Evolutionary conservation across 108 stramenopile species (phyloP), one percentile per base, ranked within the genome.

Genomic region (Poteriospumella lacustris): DNA sequence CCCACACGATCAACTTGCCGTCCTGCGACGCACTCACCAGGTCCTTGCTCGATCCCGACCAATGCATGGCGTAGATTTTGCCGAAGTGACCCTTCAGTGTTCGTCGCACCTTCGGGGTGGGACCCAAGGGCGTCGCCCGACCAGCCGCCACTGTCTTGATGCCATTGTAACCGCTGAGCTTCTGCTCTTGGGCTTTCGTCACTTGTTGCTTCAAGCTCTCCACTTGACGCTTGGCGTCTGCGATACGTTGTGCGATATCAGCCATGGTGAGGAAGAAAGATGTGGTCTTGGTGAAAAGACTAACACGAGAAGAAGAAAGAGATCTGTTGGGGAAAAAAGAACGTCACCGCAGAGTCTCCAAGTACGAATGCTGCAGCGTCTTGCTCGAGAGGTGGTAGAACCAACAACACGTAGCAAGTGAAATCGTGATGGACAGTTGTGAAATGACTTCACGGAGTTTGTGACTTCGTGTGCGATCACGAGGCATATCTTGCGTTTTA

Each of bases 1-100:
- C 94, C 98, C 98, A 99, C 44, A 99, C 81, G 28, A 99, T 90
- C 28, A 99, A 84, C 81, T 98, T 99, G 29, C 98, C 98, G 81
- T 99, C 98, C 87, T 99, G 94, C 2, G 91, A 91, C 2, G 98
- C 98, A 3, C 89, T 89, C 2, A 85, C 83, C 31, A 85, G 81
- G 36, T 85, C 80, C 5, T 78, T 82, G 58, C 77, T 92, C 75
- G 96, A 92, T 1, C 91, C 88, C 15, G 91, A 89, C 98, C 98
- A 99, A 78, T 97, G 93, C 88, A 97, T 79, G 67, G 96, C 91
- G 77, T 94, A 95, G 39, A 99, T 92, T 80, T 97, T 99, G 52
- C 97, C 97, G 83, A 97, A 99, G 81, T 99, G 88, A 1, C 85
- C 85, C 44, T 84, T 85, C 36, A 85, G 39, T 12, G 83, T 80